Percentiles rank a stretch among this genome's conserved stretches.
These are phyloP conservation scores for Penicillium salamii DNA, from an alignment of 495 filamentous ascomycete species.

Conservation along the genomic window DNA sequence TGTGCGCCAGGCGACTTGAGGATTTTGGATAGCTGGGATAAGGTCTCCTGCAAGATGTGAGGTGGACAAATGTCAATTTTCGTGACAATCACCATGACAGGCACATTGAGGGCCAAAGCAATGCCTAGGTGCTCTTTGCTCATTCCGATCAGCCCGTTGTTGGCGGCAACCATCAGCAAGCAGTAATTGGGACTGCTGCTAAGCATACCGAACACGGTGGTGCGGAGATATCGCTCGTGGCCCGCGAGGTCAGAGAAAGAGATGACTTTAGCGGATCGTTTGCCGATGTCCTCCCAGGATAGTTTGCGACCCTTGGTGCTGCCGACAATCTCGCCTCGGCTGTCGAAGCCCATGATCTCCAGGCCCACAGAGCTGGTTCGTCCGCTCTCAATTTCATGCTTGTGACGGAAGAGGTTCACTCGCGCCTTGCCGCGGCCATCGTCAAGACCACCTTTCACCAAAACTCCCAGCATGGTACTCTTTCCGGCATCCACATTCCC, in stretches of 20 bases:
- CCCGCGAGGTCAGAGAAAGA: constrained; percentile 94
- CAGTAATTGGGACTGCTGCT: constrained; percentile 98
- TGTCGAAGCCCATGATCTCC: constrained; percentile 99
- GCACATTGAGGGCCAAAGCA: constrained; percentile 90
- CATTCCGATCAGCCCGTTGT: constrained; percentile 97
- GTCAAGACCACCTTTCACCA: constrained; percentile 93
- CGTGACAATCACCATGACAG: constrained; percentile 96
- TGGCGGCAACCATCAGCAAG: constrained; percentile 96
- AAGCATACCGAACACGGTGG: constrained; percentile 92
- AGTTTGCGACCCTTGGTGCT: constrained; percentile 83
- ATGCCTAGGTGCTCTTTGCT: constrained; percentile 97
- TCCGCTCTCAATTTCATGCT: constrained; percentile 95
- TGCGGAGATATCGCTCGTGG: constrained; percentile 92
- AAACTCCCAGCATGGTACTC: constrained; percentile 91
- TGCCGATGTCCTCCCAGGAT: constrained; percentile 97
- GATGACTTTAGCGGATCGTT: constrained; percentile 92
- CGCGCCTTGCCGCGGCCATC: constrained; percentile 93
- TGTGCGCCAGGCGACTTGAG: constrained; percentile 89
- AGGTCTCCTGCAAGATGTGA: constrained; percentile 89
- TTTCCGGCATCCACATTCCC: constrained; percentile 98
- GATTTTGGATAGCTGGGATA: constrained; percentile 87
- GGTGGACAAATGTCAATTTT: constrained; percentile 99
- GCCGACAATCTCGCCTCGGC: constrained; percentile 76
- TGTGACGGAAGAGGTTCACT: constrained; percentile 95
- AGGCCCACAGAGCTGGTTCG: constrained; percentile 94